Evolutionary conservation across 192 early-diverging fungal species (phyloP).

Genomic region (Phycomyces blakesleeanus): DNA sequence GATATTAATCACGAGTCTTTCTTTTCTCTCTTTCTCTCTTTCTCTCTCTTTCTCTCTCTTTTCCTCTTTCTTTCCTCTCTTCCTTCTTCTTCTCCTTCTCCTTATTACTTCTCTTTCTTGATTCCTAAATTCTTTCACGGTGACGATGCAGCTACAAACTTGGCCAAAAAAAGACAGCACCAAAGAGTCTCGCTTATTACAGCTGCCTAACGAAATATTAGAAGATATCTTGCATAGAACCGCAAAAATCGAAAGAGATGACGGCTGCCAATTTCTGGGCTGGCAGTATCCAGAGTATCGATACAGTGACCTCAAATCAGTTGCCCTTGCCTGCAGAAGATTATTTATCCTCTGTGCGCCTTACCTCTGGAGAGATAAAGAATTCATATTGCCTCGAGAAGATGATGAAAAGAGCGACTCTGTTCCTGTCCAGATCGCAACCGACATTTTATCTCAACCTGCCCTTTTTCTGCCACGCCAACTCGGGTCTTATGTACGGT

Average conservation of each 20-base stretch:
- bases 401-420: conserved; percentile 15
- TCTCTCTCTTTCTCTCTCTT: no score
- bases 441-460: conserved; percentile 23
- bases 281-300: conserved; percentile 36
- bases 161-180: no score
- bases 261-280: conserved; percentile 19
- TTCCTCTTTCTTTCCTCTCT: no score
- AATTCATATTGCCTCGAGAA: conserved; percentile 32
- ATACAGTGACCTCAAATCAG: conserved; percentile 18
- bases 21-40: no score
- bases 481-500: conserved; percentile 30
- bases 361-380: conserved; percentile 34
- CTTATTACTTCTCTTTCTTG: no score
- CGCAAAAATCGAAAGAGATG: conserved; percentile 3
- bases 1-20: no score
- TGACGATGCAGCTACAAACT: no score
- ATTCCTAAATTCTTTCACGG: no score
- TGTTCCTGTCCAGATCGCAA: conserved; percentile 18
- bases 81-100: no score
- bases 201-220: conserved; percentile 28
- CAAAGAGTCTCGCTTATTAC: conserved; percentile 3
- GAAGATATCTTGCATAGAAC: conserved; percentile 17
- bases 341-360: conserved; percentile 29
- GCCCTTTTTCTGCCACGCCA: conserved; percentile 14
- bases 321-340: conserved; percentile 25